phyloP scores from a whole-genome alignment of 1,284 basidiomycete genomes.

The Hymenochaete sp. region DNA sequence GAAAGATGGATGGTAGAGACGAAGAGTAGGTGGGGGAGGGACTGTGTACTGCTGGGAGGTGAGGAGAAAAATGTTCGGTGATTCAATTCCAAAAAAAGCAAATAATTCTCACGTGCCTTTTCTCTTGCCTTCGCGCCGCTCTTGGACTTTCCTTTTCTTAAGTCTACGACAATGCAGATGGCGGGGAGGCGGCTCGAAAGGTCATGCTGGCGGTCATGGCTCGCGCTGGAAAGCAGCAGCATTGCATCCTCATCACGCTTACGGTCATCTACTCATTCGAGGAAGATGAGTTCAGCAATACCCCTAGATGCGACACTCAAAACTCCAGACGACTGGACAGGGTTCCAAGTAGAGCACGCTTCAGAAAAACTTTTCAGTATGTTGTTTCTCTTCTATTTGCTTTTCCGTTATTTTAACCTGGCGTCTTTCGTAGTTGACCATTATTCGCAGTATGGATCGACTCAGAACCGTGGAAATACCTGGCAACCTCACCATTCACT shows the following conservation, averaged over 20 bases:
- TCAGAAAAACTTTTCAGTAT: slow-evolving; percentile 45
- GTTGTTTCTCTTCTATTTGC: slow-evolving; percentile 25
- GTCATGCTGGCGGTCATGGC: slow-evolving; percentile 37
- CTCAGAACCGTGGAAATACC: slow-evolving; percentile 59
- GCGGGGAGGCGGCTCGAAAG: slow-evolving; percentile 25
- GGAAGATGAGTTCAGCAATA: slow-evolving; percentile 5
- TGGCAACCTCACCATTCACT: slow-evolving; percentile 71
- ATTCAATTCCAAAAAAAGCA: no score
- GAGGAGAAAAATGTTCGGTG: no score
- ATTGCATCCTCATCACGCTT: slow-evolving; percentile 1
- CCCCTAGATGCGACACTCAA: slow-evolving; percentile 29
- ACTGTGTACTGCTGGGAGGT: no score
- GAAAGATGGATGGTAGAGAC: slow-evolving; percentile 21
- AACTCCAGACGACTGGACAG: slow-evolving; percentile 53
- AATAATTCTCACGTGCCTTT: background rate
- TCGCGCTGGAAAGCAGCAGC: slow-evolving; percentile 18
- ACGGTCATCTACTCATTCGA: background rate
- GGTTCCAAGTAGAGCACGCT: slow-evolving; percentile 50
- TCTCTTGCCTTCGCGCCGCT: background rate
- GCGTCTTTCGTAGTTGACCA: slow-evolving; percentile 43
- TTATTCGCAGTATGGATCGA: slow-evolving; percentile 69
- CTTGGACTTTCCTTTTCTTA: slow-evolving; percentile 21
- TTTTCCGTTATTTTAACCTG: slow-evolving; percentile 15
- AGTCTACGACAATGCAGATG: slow-evolving; percentile 1
- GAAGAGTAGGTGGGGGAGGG: slow-evolving; percentile 30